Percentiles rank a stretch among this genome's conserved stretches.
phyloP scores from a whole-genome alignment of 2,329 filamentous ascomycete species.

The Fusarium sp. region DNA sequence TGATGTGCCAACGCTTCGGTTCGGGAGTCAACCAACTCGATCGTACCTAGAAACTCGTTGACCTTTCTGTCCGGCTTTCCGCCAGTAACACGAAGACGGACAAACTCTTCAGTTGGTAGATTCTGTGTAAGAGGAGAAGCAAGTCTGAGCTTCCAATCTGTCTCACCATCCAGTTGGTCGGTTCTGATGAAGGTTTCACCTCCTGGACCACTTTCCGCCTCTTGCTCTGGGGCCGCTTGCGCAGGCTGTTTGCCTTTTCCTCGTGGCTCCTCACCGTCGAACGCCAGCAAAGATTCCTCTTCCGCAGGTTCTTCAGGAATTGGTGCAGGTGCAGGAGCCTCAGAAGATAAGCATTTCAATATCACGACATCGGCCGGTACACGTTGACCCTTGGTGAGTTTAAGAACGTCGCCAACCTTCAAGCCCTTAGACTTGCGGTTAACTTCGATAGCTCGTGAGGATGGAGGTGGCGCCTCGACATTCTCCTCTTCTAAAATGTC shows the following conservation, averaged over 20 bases:
- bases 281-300: slow-evolving; percentile 57
- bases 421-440: slow-evolving; percentile 87
- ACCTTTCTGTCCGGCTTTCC: slow-evolving; percentile 94
- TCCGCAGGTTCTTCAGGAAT: slow-evolving; percentile 49
- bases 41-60: slow-evolving; percentile 92
- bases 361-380: slow-evolving; percentile 96
- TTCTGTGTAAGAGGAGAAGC: slow-evolving; percentile 87
- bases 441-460: slow-evolving; percentile 70
- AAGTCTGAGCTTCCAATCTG: slow-evolving; percentile 95
- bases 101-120: slow-evolving; percentile 78
- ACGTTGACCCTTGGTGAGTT: slow-evolving; percentile 89
- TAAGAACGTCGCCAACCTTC: slow-evolving; percentile 95
- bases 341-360: slow-evolving; percentile 79
- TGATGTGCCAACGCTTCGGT: slow-evolving; percentile 60
- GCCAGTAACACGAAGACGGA: slow-evolving; percentile 76
- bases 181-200: slow-evolving; percentile 98
- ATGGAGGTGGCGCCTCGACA: slow-evolving; percentile 53
- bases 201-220: slow-evolving; percentile 56
- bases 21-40: slow-evolving; percentile 75
- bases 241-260: slow-evolving; percentile 52
- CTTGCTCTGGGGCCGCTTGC: slow-evolving; percentile 39
- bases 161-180: slow-evolving; percentile 96
- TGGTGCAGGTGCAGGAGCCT: slow-evolving; percentile 53
- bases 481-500: slow-evolving; percentile 76
- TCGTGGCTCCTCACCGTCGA: slow-evolving; percentile 52